Conservation (phyloP, 495 filamentous ascomycete genomes). For the Cryomyces antarcticus region DNA sequence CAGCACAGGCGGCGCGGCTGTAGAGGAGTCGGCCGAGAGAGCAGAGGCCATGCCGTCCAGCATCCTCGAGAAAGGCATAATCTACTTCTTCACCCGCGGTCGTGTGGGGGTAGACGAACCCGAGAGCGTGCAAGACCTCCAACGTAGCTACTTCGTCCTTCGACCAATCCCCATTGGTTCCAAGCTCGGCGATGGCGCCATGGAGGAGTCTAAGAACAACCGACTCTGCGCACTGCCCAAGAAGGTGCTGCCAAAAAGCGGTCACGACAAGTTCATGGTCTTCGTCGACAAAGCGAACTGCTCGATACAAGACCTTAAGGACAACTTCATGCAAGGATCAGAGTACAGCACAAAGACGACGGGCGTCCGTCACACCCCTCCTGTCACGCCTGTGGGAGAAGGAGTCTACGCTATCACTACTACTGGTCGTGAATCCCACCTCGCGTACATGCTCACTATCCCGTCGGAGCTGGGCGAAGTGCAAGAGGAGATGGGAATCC, state of each 20-base stretch:
- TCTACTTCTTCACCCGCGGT: conserved; percentile 82
- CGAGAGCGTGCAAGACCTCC: conserved; percentile 46
- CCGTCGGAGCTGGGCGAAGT: conserved; percentile 49
- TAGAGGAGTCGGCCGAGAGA: conserved; percentile 22
- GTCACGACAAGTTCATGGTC: conserved; percentile 52
- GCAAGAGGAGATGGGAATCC: conserved; percentile 57
- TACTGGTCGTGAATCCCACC: conserved; percentile 48
- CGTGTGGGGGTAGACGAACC: conserved; percentile 58
- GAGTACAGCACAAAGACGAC: conserved; percentile 63
- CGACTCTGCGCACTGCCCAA: conserved; percentile 68
- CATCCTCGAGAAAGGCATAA: conserved; percentile 76
- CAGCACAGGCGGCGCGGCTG: conserved; percentile 4
- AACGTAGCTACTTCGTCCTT: conserved; percentile 65
- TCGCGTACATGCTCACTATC: conserved; percentile 70
- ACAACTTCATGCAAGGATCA: conserved; percentile 41
- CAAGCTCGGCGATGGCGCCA: conserved; percentile 39
- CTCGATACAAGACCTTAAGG: conserved; percentile 49
- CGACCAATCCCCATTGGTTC: conserved; percentile 52
- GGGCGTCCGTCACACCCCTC: conserved; percentile 47
- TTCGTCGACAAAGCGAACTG: conserved; percentile 65
- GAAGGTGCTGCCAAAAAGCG: conserved; percentile 59
- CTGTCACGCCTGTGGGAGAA: conserved; percentile 58
- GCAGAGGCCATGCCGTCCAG: conserved; percentile 43
- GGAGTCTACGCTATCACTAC: conserved; percentile 72
- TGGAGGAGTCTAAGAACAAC: conserved; percentile 43